Percentiles rank a stretch among this genome's conserved stretches.
Evolutionary conservation across 495 filamentous ascomycete genomes (phyloP).

Genomic region (Lasiosphaeria ovina): DNA sequence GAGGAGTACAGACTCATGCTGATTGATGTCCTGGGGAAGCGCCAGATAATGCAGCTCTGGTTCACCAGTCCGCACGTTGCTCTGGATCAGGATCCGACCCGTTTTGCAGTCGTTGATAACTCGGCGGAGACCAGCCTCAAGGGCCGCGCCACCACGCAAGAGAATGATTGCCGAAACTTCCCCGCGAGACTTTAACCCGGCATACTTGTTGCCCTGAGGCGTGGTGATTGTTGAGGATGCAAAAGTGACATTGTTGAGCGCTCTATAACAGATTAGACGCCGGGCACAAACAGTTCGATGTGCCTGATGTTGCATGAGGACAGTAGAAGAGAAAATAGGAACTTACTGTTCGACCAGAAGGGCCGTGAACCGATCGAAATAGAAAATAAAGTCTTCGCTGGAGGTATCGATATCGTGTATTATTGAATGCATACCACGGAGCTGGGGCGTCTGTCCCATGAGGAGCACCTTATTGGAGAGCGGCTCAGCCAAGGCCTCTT

Average conservation of each 20-base stretch:
- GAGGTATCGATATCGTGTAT: constrained; percentile 76
- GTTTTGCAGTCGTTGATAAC: constrained; percentile 89
- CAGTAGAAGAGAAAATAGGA: not conserved
- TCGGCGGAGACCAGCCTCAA: constrained; percentile 84
- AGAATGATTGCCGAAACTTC: constrained; percentile 84
- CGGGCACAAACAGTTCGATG: not conserved
- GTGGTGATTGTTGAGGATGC: constrained; percentile 60
- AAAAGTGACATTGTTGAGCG: constrained; percentile 71
- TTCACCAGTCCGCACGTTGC: constrained; percentile 76
- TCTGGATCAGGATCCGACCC: constrained; percentile 87
- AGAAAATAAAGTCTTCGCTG: constrained; percentile 92
- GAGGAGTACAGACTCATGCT: constrained; percentile 76
- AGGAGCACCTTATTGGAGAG: constrained; percentile 70
- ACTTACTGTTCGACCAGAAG: constrained; percentile 77
- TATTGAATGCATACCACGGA: constrained; percentile 85
- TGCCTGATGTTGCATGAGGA: too few species aligned
- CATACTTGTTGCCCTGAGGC: constrained; percentile 62
- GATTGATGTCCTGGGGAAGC: constrained; percentile 65
- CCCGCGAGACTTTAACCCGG: constrained; percentile 64
- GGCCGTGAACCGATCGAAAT: constrained; percentile 82
- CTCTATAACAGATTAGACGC: constrained; percentile 46
- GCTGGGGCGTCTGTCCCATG: constrained; percentile 70
- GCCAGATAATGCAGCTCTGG: constrained; percentile 88
- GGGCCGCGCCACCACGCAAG: constrained; percentile 77
- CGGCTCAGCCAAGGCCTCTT: constrained; percentile 63